phyloP scores from a whole-genome alignment of 1,139 yeast species.

The Yamadazyma blattariae region DNA sequence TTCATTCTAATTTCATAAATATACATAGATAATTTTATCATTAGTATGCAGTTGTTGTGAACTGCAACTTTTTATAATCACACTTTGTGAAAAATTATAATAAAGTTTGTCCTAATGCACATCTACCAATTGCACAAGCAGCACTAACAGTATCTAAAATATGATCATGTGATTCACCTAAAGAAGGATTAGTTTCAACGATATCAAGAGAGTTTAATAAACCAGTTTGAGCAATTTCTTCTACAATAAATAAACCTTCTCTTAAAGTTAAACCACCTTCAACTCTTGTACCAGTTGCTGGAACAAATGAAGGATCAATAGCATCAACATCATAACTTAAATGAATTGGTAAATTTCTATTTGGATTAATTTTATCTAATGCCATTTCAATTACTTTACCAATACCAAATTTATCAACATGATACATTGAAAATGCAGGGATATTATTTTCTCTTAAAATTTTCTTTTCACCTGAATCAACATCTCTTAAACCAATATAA shows the following conservation, averaged over 20 bases:
- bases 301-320: slow-evolving; percentile 89
- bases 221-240: slow-evolving; percentile 88
- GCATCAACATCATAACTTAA: slow-evolving; percentile 96
- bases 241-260: slow-evolving; percentile 91
- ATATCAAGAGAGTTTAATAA: slow-evolving; percentile 83
- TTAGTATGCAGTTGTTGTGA: too few species aligned
- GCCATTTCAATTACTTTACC: slow-evolving; percentile 94
- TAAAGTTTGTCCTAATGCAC: slow-evolving; percentile 91
- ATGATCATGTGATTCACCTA: slow-evolving; percentile 77
- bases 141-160: slow-evolving; percentile 83
- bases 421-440: slow-evolving; percentile 93
- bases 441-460: slow-evolving; percentile 70
- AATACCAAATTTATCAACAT: slow-evolving; percentile 90
- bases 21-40: too few species aligned
- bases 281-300: slow-evolving; percentile 97
- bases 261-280: slow-evolving; percentile 93
- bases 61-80: too few species aligned
- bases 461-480: slow-evolving; percentile 80
- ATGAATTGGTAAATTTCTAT: slow-evolving; percentile 74
- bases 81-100: slow-evolving; percentile 47
- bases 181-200: slow-evolving; percentile 89
- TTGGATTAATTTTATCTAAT: slow-evolving; percentile 71
- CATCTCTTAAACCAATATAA: slow-evolving; percentile 92
- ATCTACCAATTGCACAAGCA: slow-evolving; percentile 87
- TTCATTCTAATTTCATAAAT: too few species aligned